Evolutionary conservation across 352 stramenopile genomes (phyloP).

Genomic region (Blastocystis sp.): DNA sequence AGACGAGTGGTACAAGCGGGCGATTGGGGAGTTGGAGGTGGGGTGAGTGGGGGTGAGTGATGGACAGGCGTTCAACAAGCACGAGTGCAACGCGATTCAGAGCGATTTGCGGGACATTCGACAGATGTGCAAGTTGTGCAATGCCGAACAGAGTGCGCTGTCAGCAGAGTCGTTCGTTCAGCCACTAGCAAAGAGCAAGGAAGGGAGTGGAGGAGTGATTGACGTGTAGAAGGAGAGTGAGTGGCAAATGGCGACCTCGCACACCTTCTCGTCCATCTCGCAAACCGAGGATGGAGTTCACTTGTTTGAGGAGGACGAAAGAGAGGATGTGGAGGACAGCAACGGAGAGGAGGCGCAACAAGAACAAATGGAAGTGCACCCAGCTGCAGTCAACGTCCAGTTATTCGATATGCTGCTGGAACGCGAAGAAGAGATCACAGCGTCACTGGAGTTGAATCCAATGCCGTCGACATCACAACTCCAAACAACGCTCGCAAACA

Average conservation of each 20-base stretch:
- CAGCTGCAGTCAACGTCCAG: neutral
- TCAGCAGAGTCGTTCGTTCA: neutral
- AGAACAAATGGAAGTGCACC: no score
- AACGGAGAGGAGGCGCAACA: no score
- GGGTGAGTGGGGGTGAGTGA: neutral
- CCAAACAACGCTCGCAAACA: neutral
- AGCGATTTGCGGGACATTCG: conserved; percentile 28
- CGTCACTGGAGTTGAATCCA: neutral
- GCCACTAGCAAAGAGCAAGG: neutral
- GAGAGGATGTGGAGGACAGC: neutral
- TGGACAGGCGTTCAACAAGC: conserved; percentile 2
- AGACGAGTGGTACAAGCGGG: conserved; percentile 15
- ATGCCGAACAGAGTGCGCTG: neutral
- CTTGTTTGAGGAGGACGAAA: neutral
- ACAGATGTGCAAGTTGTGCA: neutral
- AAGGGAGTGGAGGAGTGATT: neutral
- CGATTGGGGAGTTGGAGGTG: conserved; percentile 35
- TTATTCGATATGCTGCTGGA: neutral
- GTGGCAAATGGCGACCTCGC: conserved; percentile 19
- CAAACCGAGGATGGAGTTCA: neutral
- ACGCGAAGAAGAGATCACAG: neutral
- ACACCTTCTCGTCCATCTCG: neutral
- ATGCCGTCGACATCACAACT: neutral
- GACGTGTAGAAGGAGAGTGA: conserved; percentile 14
- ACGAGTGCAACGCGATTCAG: conserved; percentile 21